Percentiles rank a stretch among this genome's conserved stretches.
Evolutionary conservation across 2,329 filamentous ascomycete species (phyloP).

Genomic region (Aureobasidium sp.): DNA sequence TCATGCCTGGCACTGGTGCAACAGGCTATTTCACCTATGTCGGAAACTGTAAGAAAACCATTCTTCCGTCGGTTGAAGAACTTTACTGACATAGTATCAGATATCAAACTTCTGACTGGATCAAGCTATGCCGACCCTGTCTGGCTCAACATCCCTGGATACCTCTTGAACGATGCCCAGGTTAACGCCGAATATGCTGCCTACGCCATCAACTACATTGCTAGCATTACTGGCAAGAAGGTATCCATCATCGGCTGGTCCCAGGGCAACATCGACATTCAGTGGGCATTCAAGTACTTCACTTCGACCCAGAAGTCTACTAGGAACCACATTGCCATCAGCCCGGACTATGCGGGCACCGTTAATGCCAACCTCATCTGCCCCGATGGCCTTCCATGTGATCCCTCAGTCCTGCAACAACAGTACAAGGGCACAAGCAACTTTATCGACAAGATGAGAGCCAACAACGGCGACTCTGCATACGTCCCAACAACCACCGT

Average conservation of each 20-base stretch:
- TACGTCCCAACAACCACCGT: conserved; percentile 50
- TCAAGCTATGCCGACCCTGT: conserved; percentile 41
- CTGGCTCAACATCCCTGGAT: conserved; percentile 48
- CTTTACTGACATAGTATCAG: not conserved
- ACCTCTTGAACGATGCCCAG: conserved; percentile 42
- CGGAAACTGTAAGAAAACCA: conserved; percentile 29
- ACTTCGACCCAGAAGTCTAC: conserved; percentile 39
- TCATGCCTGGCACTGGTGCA: conserved; percentile 46
- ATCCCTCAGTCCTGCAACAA: conserved; percentile 42
- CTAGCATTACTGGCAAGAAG: conserved; percentile 32
- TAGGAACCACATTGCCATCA: conserved; percentile 45
- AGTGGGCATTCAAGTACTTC: conserved; percentile 54
- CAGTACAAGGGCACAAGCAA: conserved; percentile 31
- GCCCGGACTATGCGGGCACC: conserved; percentile 47
- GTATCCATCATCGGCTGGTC: conserved; percentile 46
- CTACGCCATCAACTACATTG: conserved; percentile 52
- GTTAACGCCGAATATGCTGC: conserved; percentile 47
- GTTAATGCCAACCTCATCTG: conserved; percentile 30
- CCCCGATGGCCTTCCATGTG: conserved; percentile 23
- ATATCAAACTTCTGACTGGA: conserved; percentile 41
- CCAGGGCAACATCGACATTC: conserved; percentile 46
- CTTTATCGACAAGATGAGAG: conserved; percentile 37
- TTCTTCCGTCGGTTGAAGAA: not conserved
- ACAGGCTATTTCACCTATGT: conserved; percentile 40
- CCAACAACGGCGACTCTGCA: conserved; percentile 41